Conservation (phyloP, 2,329 filamentous ascomycete species). For the Herpotrichia juniperi region DNA sequence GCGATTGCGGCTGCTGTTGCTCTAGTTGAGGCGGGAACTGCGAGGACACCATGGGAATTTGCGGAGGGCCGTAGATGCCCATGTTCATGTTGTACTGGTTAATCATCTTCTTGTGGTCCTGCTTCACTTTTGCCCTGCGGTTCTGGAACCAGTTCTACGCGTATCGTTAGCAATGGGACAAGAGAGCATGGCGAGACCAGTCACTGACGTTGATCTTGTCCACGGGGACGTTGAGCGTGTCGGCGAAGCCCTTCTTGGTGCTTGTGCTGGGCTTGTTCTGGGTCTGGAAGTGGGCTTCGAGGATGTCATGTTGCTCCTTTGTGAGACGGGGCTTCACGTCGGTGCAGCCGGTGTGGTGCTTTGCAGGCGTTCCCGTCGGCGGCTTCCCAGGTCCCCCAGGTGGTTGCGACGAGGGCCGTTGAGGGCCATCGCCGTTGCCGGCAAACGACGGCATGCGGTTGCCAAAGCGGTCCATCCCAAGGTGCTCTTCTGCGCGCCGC, state of each 20-base stretch:
- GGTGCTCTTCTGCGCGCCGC: conserved; percentile 28
- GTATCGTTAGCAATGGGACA: conserved; percentile 34
- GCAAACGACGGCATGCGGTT: conserved; percentile 23
- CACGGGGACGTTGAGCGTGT: conserved; percentile 54
- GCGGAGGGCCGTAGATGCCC: conserved; percentile 32
- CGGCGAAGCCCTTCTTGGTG: conserved; percentile 58
- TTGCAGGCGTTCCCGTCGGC: conserved; percentile 22
- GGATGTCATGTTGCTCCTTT: conserved; percentile 60
- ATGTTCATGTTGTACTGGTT: conserved; percentile 46
- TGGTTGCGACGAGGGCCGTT: conserved; percentile 21
- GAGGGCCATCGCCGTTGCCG: conserved; percentile 15
- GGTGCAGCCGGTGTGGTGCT: conserved; percentile 30
- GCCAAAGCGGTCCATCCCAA: conserved; percentile 33
- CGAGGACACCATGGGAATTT: conserved; percentile 27
- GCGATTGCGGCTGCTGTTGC: conserved; percentile 32
- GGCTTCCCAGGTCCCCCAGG: conserved; percentile 8
- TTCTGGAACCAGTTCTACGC: conserved; percentile 61
- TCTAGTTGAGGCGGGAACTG: conserved; percentile 22
- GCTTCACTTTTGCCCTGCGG: conserved; percentile 59
- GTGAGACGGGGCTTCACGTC: conserved; percentile 59
- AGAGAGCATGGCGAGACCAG: background rate
- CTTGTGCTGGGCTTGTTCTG: conserved; percentile 58
- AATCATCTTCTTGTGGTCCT: conserved; percentile 56
- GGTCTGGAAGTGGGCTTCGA: conserved; percentile 56
- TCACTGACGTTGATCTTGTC: conserved; percentile 60